These are phyloP conservation scores for Fraxinus latifolia DNA, from an alignment of 305 asterid species.

Conservation along the genomic window DNA sequence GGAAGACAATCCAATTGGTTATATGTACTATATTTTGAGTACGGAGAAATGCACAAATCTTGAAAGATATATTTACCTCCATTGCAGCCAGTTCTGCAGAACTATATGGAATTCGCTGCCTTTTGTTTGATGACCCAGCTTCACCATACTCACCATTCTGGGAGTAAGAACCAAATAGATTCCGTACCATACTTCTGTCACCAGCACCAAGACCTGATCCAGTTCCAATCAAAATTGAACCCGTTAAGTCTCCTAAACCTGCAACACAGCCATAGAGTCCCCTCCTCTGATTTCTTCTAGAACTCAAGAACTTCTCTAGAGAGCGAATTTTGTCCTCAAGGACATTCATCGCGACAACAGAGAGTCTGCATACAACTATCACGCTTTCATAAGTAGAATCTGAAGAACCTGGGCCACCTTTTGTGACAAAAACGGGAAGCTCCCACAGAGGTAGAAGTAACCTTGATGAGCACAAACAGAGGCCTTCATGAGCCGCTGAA, in stretches of 20 bases:
- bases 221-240: slow-evolving; percentile 81
- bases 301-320: slow-evolving; percentile 78
- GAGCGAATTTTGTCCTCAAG: slow-evolving; percentile 93
- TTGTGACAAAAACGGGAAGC: slow-evolving; percentile 81
- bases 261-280: slow-evolving; percentile 97
- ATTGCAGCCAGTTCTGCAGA: slow-evolving; percentile 93
- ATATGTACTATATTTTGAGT: slow-evolving; percentile 16
- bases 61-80: slow-evolving; percentile 60
- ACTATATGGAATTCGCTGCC: slow-evolving; percentile 86
- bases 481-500: slow-evolving; percentile 96
- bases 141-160: slow-evolving; percentile 58
- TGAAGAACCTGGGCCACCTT: slow-evolving; percentile 56
- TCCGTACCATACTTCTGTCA: slow-evolving; percentile 76
- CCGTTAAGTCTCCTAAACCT: slow-evolving; percentile 85
- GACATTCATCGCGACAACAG: slow-evolving; percentile 68
- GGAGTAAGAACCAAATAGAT: slow-evolving; percentile 79
- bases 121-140: slow-evolving; percentile 61
- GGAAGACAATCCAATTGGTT: slow-evolving; percentile 28
- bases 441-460: slow-evolving; percentile 93
- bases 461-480: slow-evolving; percentile 87
- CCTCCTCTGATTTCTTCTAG: slow-evolving; percentile 85
- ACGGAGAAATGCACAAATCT: slow-evolving; percentile 19
- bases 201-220: slow-evolving; percentile 71
- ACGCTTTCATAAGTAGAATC: slow-evolving; percentile 54
- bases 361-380: slow-evolving; percentile 70